Percentiles rank a stretch among this genome's conserved stretches.
Conservation (phyloP, 2,329 filamentous ascomycete genomes). For the Botrytis aclada region DNA sequence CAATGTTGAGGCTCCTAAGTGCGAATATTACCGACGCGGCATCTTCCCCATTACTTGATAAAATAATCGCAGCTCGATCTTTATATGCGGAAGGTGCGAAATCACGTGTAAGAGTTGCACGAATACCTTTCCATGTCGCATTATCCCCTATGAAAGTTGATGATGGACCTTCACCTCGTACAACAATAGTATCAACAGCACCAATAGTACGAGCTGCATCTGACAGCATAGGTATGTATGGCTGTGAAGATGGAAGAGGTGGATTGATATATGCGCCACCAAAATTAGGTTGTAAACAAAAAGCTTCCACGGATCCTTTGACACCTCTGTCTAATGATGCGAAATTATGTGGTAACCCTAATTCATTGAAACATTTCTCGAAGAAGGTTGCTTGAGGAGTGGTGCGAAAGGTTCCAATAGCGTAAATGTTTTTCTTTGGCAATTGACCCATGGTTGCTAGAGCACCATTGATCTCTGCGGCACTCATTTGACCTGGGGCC, state of each 20-base stretch:
- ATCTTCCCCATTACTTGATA: slow-evolving; percentile 70
- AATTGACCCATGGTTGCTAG: slow-evolving; percentile 76
- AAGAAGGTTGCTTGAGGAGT: slow-evolving; percentile 80
- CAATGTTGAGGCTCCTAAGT: slow-evolving; percentile 69
- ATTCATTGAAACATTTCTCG: slow-evolving; percentile 77
- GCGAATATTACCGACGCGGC: slow-evolving; percentile 78
- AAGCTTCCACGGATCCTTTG: slow-evolving; percentile 65
- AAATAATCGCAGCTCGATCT: slow-evolving; percentile 69
- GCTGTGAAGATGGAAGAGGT: slow-evolving; percentile 56
- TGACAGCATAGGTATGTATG: slow-evolving; percentile 63
- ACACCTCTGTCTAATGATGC: slow-evolving; percentile 69
- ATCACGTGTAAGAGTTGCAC: slow-evolving; percentile 76
- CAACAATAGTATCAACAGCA: slow-evolving; percentile 77
- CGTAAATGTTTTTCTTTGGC: slow-evolving; percentile 76
- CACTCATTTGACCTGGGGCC: slow-evolving; percentile 80
- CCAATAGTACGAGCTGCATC: slow-evolving; percentile 77
- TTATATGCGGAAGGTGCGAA: slow-evolving; percentile 79
- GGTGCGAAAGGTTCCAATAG: slow-evolving; percentile 67
- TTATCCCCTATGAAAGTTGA: slow-evolving; percentile 73
- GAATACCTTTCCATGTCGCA: slow-evolving; percentile 80
- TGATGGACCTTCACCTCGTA: slow-evolving; percentile 48
- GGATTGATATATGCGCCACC: slow-evolving; percentile 81
- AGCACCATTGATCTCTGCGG: slow-evolving; percentile 79
- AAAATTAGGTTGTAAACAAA: slow-evolving; percentile 71
- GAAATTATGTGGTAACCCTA: slow-evolving; percentile 83